A percentile compares a stretch with the other conserved stretches of the same genome.
These are phyloP conservation scores for Tuber magnatum DNA, from an alignment of 495 filamentous ascomycete genomes.

Conservation along the genomic window DNA sequence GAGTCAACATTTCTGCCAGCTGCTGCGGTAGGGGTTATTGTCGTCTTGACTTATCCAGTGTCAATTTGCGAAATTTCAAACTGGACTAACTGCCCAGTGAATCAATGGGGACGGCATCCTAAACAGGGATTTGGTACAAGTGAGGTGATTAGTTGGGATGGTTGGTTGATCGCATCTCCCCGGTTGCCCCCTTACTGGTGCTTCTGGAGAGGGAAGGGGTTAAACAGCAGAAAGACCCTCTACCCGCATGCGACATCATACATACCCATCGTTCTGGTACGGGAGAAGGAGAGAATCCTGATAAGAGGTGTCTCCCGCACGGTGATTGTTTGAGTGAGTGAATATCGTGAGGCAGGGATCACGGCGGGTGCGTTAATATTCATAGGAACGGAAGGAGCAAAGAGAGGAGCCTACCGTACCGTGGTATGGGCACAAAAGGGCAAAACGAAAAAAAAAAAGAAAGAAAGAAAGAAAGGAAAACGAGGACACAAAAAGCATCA, in stretches of 20 bases:
- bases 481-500: neutral
- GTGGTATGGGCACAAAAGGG: neutral
- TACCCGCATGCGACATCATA: neutral
- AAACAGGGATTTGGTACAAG: neutral
- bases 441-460: neutral
- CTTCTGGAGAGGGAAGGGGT: neutral
- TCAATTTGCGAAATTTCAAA: constrained; percentile 19
- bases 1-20: neutral
- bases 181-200: neutral
- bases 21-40: neutral
- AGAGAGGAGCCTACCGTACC: neutral
- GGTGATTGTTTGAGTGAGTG: neutral
- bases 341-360: neutral
- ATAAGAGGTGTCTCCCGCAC: neutral
- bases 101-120: constrained; percentile 28
- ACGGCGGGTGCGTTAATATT: neutral
- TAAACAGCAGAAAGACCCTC: neutral
- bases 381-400: neutral
- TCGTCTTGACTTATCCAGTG: constrained; percentile 18
- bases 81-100: constrained; percentile 12
- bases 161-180: neutral
- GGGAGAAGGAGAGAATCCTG: neutral
- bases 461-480: neutral
- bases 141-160: neutral
- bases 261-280: neutral